phyloP scores from a whole-genome alignment of 768 basidiomycete genomes.

The Favolaschia claudopus region DNA sequence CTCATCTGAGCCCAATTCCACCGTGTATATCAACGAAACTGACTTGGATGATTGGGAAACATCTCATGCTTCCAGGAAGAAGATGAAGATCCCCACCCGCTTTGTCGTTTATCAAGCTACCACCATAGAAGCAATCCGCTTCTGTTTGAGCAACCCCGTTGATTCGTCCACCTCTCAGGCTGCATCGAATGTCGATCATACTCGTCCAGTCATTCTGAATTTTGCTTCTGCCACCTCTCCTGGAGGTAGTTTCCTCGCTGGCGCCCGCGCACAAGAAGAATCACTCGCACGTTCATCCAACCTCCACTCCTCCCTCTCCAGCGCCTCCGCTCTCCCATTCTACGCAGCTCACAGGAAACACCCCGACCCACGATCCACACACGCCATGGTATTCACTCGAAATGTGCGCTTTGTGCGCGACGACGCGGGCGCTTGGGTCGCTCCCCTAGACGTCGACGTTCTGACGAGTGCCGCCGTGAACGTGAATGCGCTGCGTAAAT shows the following conservation, averaged over 20 bases:
- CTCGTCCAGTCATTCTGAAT: slow-evolving; percentile 59
- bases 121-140: slow-evolving; percentile 52
- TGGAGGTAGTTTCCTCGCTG: slow-evolving; percentile 61
- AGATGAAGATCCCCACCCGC: slow-evolving; percentile 35
- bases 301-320: slow-evolving; percentile 56
- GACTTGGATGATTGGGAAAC: slow-evolving; percentile 1
- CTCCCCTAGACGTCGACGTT: slow-evolving; percentile 54
- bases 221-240: slow-evolving; percentile 64
- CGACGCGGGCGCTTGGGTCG: slow-evolving; percentile 54
- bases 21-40: neutral
- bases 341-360: slow-evolving; percentile 51
- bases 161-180: slow-evolving; percentile 10
- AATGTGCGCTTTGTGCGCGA: slow-evolving; percentile 54
- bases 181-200: neutral
- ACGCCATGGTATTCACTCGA: slow-evolving; percentile 62
- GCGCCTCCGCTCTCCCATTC: slow-evolving; percentile 49
- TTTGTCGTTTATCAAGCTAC: slow-evolving; percentile 46
- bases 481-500: slow-evolving; percentile 50
- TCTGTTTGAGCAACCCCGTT: slow-evolving; percentile 26
- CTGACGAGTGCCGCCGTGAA: slow-evolving; percentile 64
- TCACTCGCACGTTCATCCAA: slow-evolving; percentile 63
- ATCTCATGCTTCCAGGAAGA: neutral
- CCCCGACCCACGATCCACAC: slow-evolving; percentile 50
- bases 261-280: slow-evolving; percentile 67
- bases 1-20: neutral